Conservation (phyloP, 2,329 filamentous ascomycete genomes). For the Thermomyces lanuginosus region DNA sequence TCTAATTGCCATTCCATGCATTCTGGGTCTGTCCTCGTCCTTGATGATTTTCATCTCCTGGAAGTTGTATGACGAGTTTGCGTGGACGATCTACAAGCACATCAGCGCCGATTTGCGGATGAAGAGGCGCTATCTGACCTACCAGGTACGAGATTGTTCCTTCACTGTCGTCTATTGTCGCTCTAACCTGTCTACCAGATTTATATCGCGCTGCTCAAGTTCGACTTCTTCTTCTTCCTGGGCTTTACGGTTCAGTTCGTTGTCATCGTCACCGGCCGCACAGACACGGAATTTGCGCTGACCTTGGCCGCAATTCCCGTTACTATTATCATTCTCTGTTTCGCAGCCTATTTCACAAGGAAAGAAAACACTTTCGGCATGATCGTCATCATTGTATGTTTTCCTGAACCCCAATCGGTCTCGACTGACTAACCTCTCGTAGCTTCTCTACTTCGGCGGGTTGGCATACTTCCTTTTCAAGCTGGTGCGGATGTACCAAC, state of each 20-base stretch:
- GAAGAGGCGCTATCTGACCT: slow-evolving; percentile 91
- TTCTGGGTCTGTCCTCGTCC: slow-evolving; percentile 62
- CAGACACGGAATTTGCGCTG: slow-evolving; percentile 61
- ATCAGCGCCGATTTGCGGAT: slow-evolving; percentile 93
- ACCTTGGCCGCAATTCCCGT: slow-evolving; percentile 82
- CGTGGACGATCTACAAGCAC: slow-evolving; percentile 98
- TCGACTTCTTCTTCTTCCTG: slow-evolving; percentile 99
- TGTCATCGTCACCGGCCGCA: slow-evolving; percentile 62
- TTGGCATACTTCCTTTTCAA: slow-evolving; percentile 97
- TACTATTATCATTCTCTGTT: slow-evolving; percentile 73
- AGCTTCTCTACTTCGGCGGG: slow-evolving; percentile 69
- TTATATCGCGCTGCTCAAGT: slow-evolving; percentile 93
- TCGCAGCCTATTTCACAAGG: slow-evolving; percentile 70
- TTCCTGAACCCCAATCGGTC: slow-evolving; percentile 1
- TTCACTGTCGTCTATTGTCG: neutral
- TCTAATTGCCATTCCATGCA: slow-evolving; percentile 67
- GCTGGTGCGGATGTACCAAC: slow-evolving; percentile 83
- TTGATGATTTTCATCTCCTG: slow-evolving; percentile 64
- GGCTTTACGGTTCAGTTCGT: slow-evolving; percentile 97
- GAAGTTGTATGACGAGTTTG: slow-evolving; percentile 97
- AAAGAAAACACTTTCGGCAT: slow-evolving; percentile 69
- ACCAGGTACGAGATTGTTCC: slow-evolving; percentile 58
- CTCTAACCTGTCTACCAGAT: slow-evolving; percentile 42
- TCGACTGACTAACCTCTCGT: slow-evolving; percentile 1
- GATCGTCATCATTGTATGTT: slow-evolving; percentile 50